A percentile compares a stretch with the other conserved stretches of the same genome.
phyloP scores from a whole-genome alignment of 257 asterid species.

The Asclepias syriaca region DNA sequence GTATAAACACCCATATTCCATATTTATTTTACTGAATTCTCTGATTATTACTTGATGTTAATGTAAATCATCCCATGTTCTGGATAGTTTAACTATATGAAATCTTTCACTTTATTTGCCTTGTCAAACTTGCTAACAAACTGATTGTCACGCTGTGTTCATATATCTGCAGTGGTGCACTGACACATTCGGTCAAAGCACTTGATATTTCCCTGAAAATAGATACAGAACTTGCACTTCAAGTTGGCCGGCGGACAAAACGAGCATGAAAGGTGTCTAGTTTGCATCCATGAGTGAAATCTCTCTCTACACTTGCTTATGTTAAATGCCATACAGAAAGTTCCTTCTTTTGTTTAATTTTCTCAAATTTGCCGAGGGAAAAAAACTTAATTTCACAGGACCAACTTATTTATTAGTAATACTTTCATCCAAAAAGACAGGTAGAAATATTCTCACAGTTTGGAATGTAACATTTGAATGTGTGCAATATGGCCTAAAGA shows the following conservation, averaged over 20 bases:
- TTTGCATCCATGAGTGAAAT: background rate
- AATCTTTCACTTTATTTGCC: background rate
- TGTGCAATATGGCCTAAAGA: background rate
- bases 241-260: constrained; percentile 87
- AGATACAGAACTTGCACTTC: constrained; percentile 94
- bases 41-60: background rate
- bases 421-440: background rate
- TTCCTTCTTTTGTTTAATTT: background rate
- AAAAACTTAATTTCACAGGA: background rate
- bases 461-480: background rate
- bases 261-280: constrained; percentile 51
- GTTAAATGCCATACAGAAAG: background rate
- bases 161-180: constrained; percentile 64
- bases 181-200: constrained; percentile 95
- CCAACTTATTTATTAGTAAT: background rate
- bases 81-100: background rate
- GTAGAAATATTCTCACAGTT: background rate
- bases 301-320: background rate
- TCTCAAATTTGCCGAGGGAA: background rate
- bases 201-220: constrained; percentile 91
- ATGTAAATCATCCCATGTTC: background rate
- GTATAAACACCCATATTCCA: background rate
- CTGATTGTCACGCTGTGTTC: background rate
- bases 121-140: background rate
- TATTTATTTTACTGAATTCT: background rate